Evolutionary conservation across 176 grass and related monocot genomes (phyloP).

Genomic region (Microstegium vimineum): DNA sequence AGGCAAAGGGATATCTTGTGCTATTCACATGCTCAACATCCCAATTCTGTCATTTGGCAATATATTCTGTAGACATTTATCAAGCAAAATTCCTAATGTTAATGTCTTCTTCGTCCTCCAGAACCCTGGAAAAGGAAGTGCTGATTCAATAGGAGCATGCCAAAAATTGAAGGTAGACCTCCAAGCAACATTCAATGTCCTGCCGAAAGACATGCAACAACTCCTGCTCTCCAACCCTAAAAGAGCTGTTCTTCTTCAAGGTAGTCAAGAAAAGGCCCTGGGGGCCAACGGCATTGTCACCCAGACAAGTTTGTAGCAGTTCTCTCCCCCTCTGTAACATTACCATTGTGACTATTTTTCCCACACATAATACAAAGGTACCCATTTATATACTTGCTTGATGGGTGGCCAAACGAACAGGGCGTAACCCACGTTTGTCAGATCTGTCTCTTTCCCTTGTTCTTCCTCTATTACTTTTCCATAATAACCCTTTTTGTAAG

Average conservation of each 20-base stretch:
- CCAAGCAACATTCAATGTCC: slow-evolving; percentile 58
- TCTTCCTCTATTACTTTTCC: neutral
- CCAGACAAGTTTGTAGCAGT: slow-evolving; percentile 46
- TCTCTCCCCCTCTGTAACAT: slow-evolving; percentile 30
- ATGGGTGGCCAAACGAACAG: no score
- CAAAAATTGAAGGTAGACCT: slow-evolving; percentile 78
- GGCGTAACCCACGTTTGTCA: neutral
- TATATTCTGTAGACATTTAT: slow-evolving; percentile 3
- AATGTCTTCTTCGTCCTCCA: slow-evolving; percentile 18
- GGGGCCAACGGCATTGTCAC: slow-evolving; percentile 14
- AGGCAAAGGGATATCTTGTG: neutral
- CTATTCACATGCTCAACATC: slow-evolving; percentile 8
- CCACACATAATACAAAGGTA: slow-evolving; percentile 30
- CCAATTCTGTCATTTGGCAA: neutral
- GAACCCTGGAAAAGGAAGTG: slow-evolving; percentile 37
- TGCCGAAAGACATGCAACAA: slow-evolving; percentile 91
- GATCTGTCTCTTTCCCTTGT: neutral
- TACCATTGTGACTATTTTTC: slow-evolving; percentile 32
- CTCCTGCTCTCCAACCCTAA: slow-evolving; percentile 81
- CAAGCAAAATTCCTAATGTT: neutral
- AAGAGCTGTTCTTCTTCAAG: slow-evolving; percentile 71
- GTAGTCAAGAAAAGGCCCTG: slow-evolving; percentile 37
- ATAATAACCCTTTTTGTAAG: neutral
- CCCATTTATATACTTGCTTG: slow-evolving; percentile 4
- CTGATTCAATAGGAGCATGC: slow-evolving; percentile 46